phyloP scores from a whole-genome alignment of 495 filamentous ascomycete genomes.

The Neurospora sp. region DNA sequence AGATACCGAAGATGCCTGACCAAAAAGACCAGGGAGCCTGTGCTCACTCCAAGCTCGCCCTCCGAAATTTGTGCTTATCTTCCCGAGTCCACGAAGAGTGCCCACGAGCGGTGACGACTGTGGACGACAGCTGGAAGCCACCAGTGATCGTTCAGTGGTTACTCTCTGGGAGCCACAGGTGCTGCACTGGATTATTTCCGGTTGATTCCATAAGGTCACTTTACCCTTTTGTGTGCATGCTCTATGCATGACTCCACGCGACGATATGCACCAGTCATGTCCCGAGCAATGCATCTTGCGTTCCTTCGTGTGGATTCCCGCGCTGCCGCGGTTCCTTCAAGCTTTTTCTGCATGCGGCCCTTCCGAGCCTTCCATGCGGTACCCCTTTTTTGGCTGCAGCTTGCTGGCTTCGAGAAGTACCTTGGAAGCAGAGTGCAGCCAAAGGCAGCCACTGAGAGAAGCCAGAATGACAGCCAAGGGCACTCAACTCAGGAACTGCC shows the following conservation, averaged over 20 bases:
- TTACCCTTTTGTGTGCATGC: background rate
- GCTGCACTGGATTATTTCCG: background rate
- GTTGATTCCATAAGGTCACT: background rate
- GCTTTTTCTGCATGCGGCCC: slow-evolving; percentile 5
- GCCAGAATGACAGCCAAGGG: background rate
- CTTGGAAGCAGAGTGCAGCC: background rate
- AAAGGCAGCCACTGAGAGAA: background rate
- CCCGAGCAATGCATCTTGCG: background rate
- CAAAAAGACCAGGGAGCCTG: background rate
- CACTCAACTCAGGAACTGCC: background rate
- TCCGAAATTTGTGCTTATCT: background rate
- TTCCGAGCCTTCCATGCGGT: slow-evolving; percentile 12
- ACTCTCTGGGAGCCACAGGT: background rate
- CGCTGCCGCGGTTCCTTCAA: background rate
- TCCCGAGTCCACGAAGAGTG: background rate
- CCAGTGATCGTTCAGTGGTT: background rate
- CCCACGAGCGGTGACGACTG: background rate
- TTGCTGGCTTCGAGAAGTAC: background rate
- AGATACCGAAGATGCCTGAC: background rate
- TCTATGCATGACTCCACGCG: background rate
- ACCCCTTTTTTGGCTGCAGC: background rate
- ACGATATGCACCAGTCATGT: background rate
- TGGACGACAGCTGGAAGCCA: background rate
- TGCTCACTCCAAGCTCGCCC: background rate
- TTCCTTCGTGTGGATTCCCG: background rate